Base-by-base conservation (phyloP, 345 rosid species). In the Durio zibethinus region DNA sequence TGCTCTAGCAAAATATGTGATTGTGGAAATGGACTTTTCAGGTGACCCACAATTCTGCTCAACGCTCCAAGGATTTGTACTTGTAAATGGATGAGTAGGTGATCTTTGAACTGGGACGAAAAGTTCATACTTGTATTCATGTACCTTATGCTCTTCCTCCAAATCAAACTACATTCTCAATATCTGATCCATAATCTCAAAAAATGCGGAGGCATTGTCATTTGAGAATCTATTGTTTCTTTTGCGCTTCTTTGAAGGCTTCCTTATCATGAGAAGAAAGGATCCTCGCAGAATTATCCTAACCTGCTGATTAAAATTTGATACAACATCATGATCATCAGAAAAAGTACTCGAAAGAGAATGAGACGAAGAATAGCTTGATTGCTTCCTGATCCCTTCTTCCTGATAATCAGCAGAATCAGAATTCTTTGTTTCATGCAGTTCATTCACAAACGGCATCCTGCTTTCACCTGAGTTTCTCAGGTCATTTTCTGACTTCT, bases 151-250 rank as follows among this genome's bases (percentile, higher is more conserved):
- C 72, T 77, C 53, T 48, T 53, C 81, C 79, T 86, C 82, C 38
- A 73, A 60, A 85, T 87, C 87, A 76, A 89, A 85, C 33, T 83
- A 81, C 72, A 72, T 50, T 75, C 85, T 86, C 91, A 69, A 73
- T 85, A 79, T 88, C 90, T 62, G 87, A 94, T 75, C 81, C 90
- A 81, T 79, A 89, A 76, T 90, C 90, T 93, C 99, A 83, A 90
- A 95, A 77, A 83, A 69, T 18, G 67, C 85, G 54, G 81, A 80
- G 78, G 83, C 85, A 83, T 80, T 81, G 60, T 74, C 85, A 62
- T n/a, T n/a, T 29, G 68, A 14, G 61, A 71, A 66, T 73, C 80
- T 67, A 76, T 45, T 74, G 78, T 50, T 78, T 85, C 85, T 77
- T 78, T 33, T 45, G 78, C 60, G 74, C 81, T 83, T 67, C 81